These are phyloP conservation scores for Flaveria trinervia DNA, from an alignment of 129 eudicot genomes.

Conservation along the genomic window DNA sequence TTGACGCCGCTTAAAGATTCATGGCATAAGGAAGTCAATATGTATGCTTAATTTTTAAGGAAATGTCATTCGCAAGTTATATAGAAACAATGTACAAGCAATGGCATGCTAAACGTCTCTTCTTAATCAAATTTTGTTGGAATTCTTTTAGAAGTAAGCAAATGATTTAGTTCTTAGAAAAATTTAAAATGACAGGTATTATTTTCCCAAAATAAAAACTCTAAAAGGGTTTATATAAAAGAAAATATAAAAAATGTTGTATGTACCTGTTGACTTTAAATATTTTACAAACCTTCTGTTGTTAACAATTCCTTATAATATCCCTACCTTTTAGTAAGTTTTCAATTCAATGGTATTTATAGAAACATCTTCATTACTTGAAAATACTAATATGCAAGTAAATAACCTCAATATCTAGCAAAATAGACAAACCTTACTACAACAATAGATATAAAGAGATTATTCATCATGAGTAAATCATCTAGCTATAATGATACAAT, in stretches of 20 bases:
- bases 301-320: too few species aligned
- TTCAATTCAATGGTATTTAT: too few species aligned
- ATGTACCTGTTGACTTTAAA: too few species aligned
- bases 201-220: background rate
- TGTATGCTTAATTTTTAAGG: background rate
- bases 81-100: background rate
- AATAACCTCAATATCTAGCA: too few species aligned
- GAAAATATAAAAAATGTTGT: too few species aligned
- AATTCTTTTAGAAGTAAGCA: background rate
- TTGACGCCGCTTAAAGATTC: constrained; percentile 17
- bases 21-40: background rate
- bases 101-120: background rate
- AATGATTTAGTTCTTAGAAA: background rate
- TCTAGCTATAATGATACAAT: background rate
- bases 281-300: too few species aligned
- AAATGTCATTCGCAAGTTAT: background rate
- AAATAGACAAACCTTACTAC: too few species aligned
- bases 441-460: background rate
- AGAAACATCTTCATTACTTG: background rate
- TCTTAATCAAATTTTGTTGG: background rate
- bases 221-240: too few species aligned
- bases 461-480: background rate
- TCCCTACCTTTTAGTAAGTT: too few species aligned
- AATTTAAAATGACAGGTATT: background rate
- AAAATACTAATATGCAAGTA: too few species aligned